Conservation (phyloP, 2,329 filamentous ascomycete genomes). For the Cladosporium colombiae region DNA sequence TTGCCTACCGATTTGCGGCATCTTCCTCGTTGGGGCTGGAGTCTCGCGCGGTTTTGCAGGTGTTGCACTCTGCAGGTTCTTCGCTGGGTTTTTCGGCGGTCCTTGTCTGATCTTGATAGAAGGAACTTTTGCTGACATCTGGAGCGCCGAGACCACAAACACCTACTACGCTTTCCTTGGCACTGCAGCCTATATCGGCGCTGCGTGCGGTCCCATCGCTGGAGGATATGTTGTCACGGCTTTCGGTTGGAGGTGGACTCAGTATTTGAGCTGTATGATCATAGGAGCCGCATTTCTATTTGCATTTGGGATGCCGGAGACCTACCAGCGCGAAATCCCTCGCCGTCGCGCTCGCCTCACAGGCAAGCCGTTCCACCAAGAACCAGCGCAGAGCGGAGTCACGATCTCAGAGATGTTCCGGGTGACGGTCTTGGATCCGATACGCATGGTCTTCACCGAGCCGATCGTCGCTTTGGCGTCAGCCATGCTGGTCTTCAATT, state of each 20-base stretch:
- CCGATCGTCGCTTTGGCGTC: constrained; percentile 33
- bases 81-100: constrained; percentile 71
- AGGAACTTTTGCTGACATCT: constrained; percentile 40
- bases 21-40: constrained; percentile 53
- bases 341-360: constrained; percentile 27
- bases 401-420: constrained; percentile 29
- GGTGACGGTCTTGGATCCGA: constrained; percentile 30
- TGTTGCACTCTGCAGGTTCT: constrained; percentile 61
- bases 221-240: constrained; percentile 30
- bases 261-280: constrained; percentile 31
- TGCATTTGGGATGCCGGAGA: constrained; percentile 36
- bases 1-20: constrained; percentile 3
- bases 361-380: constrained; percentile 13
- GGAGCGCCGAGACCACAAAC: constrained; percentile 33
- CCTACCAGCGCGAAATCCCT: constrained; percentile 36
- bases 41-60: constrained; percentile 54
- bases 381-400: constrained; percentile 29
- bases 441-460: constrained; percentile 31
- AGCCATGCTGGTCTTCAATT: constrained; percentile 34
- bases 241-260: constrained; percentile 39
- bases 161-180: constrained; percentile 39
- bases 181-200: constrained; percentile 36
- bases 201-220: constrained; percentile 35
- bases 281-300: constrained; percentile 34
- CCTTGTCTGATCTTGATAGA: constrained; percentile 50